phyloP scores from a whole-genome alignment of 768 basidiomycete species.

The Ephemerocybe angulata region DNA sequence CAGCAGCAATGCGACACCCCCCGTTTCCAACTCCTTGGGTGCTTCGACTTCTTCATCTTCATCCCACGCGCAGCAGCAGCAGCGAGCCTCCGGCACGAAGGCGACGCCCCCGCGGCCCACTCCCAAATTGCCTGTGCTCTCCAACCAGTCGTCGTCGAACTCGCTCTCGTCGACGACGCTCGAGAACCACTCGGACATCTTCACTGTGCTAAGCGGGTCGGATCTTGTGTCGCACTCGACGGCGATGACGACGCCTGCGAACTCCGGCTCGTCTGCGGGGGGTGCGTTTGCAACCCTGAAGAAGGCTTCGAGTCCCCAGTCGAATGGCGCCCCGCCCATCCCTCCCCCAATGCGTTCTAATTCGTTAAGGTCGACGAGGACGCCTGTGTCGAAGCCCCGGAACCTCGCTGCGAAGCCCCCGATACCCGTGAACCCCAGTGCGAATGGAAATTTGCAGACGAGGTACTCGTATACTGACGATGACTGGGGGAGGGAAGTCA shows the following conservation, averaged over 20 bases:
- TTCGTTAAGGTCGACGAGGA: not conserved
- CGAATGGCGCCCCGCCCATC: not conserved
- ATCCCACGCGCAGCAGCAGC: slow-evolving; percentile 13
- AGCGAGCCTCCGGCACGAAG: too few species aligned
- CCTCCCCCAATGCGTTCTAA: not conserved
- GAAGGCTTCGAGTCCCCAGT: not conserved
- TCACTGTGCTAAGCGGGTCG: slow-evolving; percentile 14
- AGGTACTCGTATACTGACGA: slow-evolving; percentile 43
- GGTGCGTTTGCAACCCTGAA: slow-evolving; percentile 1
- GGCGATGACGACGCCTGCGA: slow-evolving; percentile 17
- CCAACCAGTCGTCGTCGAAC: slow-evolving; percentile 16
- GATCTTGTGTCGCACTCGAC: slow-evolving; percentile 30
- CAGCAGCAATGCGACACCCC: not conserved
- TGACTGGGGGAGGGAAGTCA: slow-evolving; percentile 67
- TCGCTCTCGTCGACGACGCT: slow-evolving; percentile 37
- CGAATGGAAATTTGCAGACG: slow-evolving; percentile 19
- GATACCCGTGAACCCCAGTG: slow-evolving; percentile 10
- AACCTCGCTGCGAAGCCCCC: slow-evolving; percentile 10
- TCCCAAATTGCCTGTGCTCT: not conserved
- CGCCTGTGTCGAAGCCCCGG: not conserved
- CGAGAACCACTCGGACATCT: slow-evolving; percentile 39
- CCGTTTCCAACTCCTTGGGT: not conserved
- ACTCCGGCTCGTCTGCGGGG: slow-evolving; percentile 29
- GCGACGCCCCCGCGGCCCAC: slow-evolving; percentile 5
- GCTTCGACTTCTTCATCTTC: slow-evolving; percentile 10